phyloP scores from a whole-genome alignment of 305 asterid genomes.

The Solanum hybrid region DNA sequence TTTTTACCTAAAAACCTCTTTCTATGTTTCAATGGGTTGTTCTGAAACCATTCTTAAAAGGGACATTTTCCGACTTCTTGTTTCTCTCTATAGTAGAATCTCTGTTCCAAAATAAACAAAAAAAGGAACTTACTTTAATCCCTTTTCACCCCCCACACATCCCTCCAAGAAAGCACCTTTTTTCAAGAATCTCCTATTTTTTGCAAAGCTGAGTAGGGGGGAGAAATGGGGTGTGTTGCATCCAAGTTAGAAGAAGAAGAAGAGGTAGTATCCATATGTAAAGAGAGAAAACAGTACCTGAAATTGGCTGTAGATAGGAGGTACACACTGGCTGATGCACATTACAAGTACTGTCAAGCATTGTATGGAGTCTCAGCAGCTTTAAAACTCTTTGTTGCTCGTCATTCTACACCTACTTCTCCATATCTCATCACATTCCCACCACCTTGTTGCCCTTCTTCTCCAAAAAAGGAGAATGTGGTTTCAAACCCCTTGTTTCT shows the following conservation, averaged over 20 bases:
- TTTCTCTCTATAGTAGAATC: constrained; percentile 16
- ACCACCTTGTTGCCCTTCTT: constrained; percentile 34
- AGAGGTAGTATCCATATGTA: constrained; percentile 76
- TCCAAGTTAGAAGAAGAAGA: constrained; percentile 71
- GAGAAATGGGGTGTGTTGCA: constrained; percentile 79
- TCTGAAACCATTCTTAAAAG: constrained; percentile 18
- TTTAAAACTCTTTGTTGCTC: constrained; percentile 54
- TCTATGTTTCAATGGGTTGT: constrained; percentile 7
- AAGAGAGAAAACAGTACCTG: constrained; percentile 63
- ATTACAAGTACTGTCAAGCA: constrained; percentile 67
- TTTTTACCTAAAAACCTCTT: constrained; percentile 15
- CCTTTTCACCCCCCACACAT: constrained; percentile 19
- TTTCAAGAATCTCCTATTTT: constrained; percentile 5
- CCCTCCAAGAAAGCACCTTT: constrained; percentile 30
- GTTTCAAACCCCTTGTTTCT: constrained; percentile 81
- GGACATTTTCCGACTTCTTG: constrained; percentile 1
- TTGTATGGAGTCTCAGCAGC: constrained; percentile 79
- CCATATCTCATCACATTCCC: constrained; percentile 51
- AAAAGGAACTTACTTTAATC: constrained; percentile 21
- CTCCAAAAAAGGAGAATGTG: constrained; percentile 29
- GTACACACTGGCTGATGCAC: constrained; percentile 71
- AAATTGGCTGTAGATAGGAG: constrained; percentile 78
- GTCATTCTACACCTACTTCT: constrained; percentile 63
- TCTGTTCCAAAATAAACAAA: constrained; percentile 7
- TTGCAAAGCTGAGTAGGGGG: not conserved